Conservation (phyloP, 805 yeast genomes). For the Sugiyamaella chiloensis region DNA sequence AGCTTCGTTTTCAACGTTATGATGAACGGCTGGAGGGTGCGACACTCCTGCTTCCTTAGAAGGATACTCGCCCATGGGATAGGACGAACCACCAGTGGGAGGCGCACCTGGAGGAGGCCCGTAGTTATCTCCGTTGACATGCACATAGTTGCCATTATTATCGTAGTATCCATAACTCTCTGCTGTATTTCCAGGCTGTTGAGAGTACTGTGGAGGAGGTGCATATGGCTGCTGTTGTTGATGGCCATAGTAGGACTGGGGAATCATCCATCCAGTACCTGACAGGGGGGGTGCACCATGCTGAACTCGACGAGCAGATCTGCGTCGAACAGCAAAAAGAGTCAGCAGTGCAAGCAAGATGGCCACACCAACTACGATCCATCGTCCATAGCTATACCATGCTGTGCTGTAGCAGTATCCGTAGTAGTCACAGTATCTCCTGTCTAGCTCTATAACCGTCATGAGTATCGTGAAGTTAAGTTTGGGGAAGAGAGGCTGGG, state of each 20-base stretch:
- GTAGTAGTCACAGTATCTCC: background rate
- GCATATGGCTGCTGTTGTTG: constrained; percentile 42
- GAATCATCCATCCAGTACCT: constrained; percentile 85
- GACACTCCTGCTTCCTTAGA: background rate
- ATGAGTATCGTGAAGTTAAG: background rate
- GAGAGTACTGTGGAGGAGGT: constrained; percentile 2
- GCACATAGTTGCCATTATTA: background rate
- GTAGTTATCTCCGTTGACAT: background rate
- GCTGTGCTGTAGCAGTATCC: constrained; percentile 19
- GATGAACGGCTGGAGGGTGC: background rate
- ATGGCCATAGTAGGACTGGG: constrained; percentile 63
- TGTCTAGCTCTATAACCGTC: constrained; percentile 1
- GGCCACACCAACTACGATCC: constrained; percentile 33
- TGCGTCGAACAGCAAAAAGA: constrained; percentile 26
- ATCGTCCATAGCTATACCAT: constrained; percentile 37
- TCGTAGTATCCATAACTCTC: constrained; percentile 1
- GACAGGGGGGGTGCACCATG: constrained; percentile 54
- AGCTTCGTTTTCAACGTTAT: background rate
- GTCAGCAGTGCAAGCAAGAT: constrained; percentile 23
- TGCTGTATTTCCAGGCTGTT: too few species aligned
- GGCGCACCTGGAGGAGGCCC: constrained; percentile 4
- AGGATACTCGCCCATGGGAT: background rate
- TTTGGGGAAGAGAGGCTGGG: too few species aligned
- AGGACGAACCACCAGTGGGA: background rate
- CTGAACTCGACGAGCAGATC: constrained; percentile 27